Conservation (phyloP, 768 basidiomycete genomes). For the Kwoniella dendrophila region DNA sequence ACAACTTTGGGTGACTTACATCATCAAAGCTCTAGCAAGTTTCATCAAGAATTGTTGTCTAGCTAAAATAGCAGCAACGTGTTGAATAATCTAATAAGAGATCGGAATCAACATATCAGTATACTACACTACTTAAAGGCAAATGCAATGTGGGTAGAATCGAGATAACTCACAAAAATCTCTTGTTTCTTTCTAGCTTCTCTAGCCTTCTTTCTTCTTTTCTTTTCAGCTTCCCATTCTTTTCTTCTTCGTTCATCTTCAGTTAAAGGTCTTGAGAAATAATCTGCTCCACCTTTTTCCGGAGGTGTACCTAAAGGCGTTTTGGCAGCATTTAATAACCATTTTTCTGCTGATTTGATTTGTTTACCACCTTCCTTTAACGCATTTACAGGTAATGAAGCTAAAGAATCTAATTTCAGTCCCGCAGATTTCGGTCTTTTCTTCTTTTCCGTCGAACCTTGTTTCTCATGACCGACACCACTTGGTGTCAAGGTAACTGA, state of each 20-base stretch:
- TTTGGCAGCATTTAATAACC: slow-evolving; percentile 44
- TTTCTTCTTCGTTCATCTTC: slow-evolving; percentile 54
- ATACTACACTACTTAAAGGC: not conserved
- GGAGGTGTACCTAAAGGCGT: slow-evolving; percentile 46
- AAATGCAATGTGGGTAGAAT: not conserved
- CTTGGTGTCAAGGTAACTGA: not conserved
- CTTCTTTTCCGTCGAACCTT: slow-evolving; percentile 6
- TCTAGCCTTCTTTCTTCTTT: slow-evolving; percentile 58
- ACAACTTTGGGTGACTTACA: too few relatives aligned
- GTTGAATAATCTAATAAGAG: slow-evolving; percentile 68
- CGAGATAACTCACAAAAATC: slow-evolving; percentile 73
- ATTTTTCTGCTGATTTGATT: slow-evolving; percentile 47
- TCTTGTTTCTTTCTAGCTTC: slow-evolving; percentile 70
- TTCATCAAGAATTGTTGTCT: slow-evolving; percentile 84
- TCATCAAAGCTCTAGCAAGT: slow-evolving; percentile 83
- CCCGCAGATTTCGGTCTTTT: slow-evolving; percentile 21
- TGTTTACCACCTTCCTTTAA: slow-evolving; percentile 35
- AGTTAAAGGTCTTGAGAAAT: slow-evolving; percentile 49
- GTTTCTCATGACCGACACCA: not conserved
- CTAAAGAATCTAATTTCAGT: slow-evolving; percentile 32
- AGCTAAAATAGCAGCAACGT: slow-evolving; percentile 76
- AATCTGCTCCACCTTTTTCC: slow-evolving; percentile 47
- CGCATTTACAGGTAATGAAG: slow-evolving; percentile 31
- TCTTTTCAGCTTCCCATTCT: slow-evolving; percentile 59
- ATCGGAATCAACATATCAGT: slow-evolving; percentile 11